Evolutionary conservation across 2,329 filamentous ascomycete genomes (phyloP).

Genomic region (Colletotrichum trifolii): DNA sequence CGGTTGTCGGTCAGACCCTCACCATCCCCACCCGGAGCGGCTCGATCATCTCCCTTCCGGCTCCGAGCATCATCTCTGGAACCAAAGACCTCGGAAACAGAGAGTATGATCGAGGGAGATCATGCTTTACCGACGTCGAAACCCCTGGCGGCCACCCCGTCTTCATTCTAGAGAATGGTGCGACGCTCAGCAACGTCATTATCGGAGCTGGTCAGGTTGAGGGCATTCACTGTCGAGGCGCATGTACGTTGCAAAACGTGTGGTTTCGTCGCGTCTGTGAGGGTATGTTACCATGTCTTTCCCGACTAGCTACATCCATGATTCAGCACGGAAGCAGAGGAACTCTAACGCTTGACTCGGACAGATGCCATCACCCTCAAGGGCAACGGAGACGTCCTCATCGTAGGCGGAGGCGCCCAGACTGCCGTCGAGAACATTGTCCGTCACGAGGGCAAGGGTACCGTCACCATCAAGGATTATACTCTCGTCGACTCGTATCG

Average conservation of each 20-base stretch:
- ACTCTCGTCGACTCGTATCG: slow-evolving; percentile 53
- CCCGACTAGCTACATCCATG: background rate
- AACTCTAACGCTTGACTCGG: too few relatives aligned
- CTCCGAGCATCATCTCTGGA: slow-evolving; percentile 33
- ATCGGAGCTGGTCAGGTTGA: slow-evolving; percentile 61
- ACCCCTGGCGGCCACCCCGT: slow-evolving; percentile 50
- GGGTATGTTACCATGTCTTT: slow-evolving; percentile 27
- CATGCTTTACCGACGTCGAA: slow-evolving; percentile 35
- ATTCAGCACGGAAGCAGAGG: too few relatives aligned
- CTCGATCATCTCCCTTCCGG: slow-evolving; percentile 33
- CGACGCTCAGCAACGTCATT: slow-evolving; percentile 62
- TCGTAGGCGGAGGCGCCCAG: slow-evolving; percentile 47
- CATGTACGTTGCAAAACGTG: slow-evolving; percentile 52
- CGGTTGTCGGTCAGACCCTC: slow-evolving; percentile 33
- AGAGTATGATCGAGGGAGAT: slow-evolving; percentile 36
- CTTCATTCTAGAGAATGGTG: slow-evolving; percentile 62
- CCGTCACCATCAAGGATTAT: slow-evolving; percentile 44
- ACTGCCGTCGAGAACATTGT: slow-evolving; percentile 45
- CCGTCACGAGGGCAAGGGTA: slow-evolving; percentile 47
- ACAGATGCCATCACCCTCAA: slow-evolving; percentile 12
- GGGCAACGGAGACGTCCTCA: slow-evolving; percentile 20
- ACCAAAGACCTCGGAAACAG: slow-evolving; percentile 33
- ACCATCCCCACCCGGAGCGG: slow-evolving; percentile 37
- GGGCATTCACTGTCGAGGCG: slow-evolving; percentile 61
- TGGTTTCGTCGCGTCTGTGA: slow-evolving; percentile 53